Evolutionary conservation across 2,329 filamentous ascomycete genomes (phyloP).

Genomic region (Fusarium sp.): DNA sequence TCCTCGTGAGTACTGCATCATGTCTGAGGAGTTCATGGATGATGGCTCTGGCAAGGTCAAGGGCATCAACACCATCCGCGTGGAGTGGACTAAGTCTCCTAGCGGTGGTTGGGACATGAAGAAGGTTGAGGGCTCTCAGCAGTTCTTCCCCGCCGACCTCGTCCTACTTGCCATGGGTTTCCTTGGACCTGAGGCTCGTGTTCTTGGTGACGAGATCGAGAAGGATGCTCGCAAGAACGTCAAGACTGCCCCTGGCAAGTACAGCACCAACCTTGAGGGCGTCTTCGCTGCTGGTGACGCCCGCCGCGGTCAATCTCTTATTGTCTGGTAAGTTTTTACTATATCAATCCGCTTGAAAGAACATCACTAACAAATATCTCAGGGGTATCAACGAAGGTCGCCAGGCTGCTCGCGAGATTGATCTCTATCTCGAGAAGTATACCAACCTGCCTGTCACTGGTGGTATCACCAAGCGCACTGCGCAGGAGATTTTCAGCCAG

Average conservation of each 20-base stretch:
- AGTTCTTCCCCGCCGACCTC: constrained; percentile 96
- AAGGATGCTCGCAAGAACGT: constrained; percentile 94
- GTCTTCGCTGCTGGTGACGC: constrained; percentile 96
- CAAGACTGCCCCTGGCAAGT: constrained; percentile 89
- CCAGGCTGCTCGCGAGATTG: constrained; percentile 90
- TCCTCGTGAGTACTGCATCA: constrained; percentile 96
- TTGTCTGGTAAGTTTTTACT: constrained; percentile 79
- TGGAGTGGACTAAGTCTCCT: constrained; percentile 93
- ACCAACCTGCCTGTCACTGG: constrained; percentile 88
- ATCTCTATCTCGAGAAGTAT: constrained; percentile 82
- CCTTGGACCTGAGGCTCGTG: constrained; percentile 88
- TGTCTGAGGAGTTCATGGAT: constrained; percentile 96
- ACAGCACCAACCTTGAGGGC: constrained; percentile 85
- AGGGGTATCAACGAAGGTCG: constrained; percentile 98
- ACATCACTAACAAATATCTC: constrained; percentile 4
- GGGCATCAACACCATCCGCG: constrained; percentile 94
- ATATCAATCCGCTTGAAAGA: neutral
- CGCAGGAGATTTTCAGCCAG: constrained; percentile 69
- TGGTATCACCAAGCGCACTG: constrained; percentile 88
- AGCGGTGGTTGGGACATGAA: constrained; percentile 98
- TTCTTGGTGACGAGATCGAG: constrained; percentile 87
- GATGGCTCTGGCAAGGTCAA: constrained; percentile 88
- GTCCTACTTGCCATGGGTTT: constrained; percentile 98
- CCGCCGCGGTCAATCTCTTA: constrained; percentile 90
- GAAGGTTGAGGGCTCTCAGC: constrained; percentile 89